Evolutionary conservation across 2,329 filamentous ascomycete species (phyloP), one percentile per base, ranked within the genome.

Genomic region (Hypomyces rosellus): DNA sequence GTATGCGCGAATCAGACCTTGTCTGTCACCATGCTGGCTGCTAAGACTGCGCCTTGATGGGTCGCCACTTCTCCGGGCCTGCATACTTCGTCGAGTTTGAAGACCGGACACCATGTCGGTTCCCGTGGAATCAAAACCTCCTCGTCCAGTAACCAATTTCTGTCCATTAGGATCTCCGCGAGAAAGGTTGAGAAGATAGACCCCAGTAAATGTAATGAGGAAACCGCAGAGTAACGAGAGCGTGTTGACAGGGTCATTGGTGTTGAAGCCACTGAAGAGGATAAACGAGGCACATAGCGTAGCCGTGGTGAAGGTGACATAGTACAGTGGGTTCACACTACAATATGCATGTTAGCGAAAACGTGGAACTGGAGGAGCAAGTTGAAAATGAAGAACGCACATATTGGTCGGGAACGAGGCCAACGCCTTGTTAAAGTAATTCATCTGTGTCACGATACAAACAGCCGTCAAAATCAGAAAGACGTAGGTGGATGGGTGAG

Each of bases 381-480:
- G 22, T 18, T 38, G 16, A 14, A 41, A 15, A 14, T 9, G 25
- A 16, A 34, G 15, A 11, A 75, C 88, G 67, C 79, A 96, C 91
- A 99, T 95, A 61, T 95, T 96, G 33, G 93, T 96, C 30, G 89
- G 92, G 71, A 97, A 99, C 63, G 95, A 90, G 69, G 89, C 95
- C 53, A 99, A 74, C 7, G 93, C 93, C 71, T 99, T 99, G 77
- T 99, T 99, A 72, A 99, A 96, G 71, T 99, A 99, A 71, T 99
- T 99, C 93, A 99, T 97, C 76, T 99, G 93, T 8, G 91, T 96
- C 59, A 99, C 69, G 65, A 99, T 97, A 74, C 93, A 99, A 57
- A 96, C 89, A 3, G 79, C 77, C 0, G 91, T 93, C 57, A 97
- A 82, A 58, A 99, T 96, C 70, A 92, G 85, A 68, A 99, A 99